These are phyloP conservation scores for Pyrenopolyporus hunteri DNA, from an alignment of 495 filamentous ascomycete genomes.

Conservation along the genomic window DNA sequence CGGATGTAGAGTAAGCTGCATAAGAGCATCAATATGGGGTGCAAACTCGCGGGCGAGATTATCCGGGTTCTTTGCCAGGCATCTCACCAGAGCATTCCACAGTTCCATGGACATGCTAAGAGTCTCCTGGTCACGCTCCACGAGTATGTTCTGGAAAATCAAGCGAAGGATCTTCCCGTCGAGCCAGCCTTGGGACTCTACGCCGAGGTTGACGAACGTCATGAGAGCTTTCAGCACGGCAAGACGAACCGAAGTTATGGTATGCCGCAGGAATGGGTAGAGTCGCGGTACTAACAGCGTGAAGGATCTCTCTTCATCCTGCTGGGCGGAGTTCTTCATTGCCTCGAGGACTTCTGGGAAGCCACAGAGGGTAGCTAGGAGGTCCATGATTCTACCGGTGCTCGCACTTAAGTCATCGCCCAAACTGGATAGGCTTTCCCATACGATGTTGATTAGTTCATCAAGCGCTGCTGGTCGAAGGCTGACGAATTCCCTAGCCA, in stretches of 20 bases:
- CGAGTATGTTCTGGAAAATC: constrained; percentile 91
- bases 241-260: constrained; percentile 91
- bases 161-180: constrained; percentile 87
- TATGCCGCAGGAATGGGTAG: constrained; percentile 95
- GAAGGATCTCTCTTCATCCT: constrained; percentile 85
- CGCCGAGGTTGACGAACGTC: constrained; percentile 87
- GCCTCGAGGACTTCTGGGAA: constrained; percentile 91
- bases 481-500: constrained; percentile 89
- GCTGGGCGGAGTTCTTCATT: constrained; percentile 88
- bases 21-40: constrained; percentile 73
- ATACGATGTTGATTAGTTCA: constrained; percentile 88
- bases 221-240: constrained; percentile 91
- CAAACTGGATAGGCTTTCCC: constrained; percentile 93
- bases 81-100: constrained; percentile 78
- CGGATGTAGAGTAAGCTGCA: constrained; percentile 82
- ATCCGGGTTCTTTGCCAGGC: constrained; percentile 63
- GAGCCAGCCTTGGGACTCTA: constrained; percentile 87
- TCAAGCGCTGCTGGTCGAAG: constrained; percentile 78
- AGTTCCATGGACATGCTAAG: constrained; percentile 82
- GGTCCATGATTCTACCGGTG: constrained; percentile 96
- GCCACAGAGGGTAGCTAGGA: constrained; percentile 92
- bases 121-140: constrained; percentile 81
- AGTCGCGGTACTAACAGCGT: constrained; percentile 88
- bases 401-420: constrained; percentile 96
- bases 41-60: constrained; percentile 69